A percentile compares a stretch with the other conserved stretches of the same genome.
phyloP scores from a whole-genome alignment of 805 yeast genomes.

The Zygotorulaspora sp. region DNA sequence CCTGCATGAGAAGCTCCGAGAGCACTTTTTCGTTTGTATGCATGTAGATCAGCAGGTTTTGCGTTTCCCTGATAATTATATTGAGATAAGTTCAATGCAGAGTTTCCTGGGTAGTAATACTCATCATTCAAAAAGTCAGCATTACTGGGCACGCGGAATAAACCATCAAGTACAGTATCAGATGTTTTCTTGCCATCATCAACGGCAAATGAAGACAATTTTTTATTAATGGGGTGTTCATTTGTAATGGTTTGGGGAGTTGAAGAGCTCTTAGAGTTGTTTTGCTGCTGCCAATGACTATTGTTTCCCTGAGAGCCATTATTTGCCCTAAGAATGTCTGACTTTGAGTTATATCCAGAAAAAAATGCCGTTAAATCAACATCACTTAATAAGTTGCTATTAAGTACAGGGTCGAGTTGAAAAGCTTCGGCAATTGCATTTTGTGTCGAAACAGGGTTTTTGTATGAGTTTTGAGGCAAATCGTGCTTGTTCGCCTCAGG shows the following conservation, averaged over 20 bases:
- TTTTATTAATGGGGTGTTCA: background rate
- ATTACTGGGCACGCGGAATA: slow-evolving; percentile 28
- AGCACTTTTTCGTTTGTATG: background rate
- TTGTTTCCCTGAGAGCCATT: background rate
- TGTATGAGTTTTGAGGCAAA: background rate
- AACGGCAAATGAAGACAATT: background rate
- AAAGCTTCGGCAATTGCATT: slow-evolving; percentile 30
- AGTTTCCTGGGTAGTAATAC: slow-evolving; percentile 16
- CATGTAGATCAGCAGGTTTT: background rate
- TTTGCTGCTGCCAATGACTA: background rate
- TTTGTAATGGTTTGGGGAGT: background rate
- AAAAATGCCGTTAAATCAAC: slow-evolving; percentile 23
- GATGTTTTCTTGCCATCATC: background rate
- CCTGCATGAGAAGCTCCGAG: slow-evolving; percentile 8
- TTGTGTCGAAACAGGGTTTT: slow-evolving; percentile 16
- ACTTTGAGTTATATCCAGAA: slow-evolving; percentile 6
- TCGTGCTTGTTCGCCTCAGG: background rate
- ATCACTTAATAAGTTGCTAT: slow-evolving; percentile 25
- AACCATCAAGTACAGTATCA: slow-evolving; percentile 16
- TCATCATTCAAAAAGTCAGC: slow-evolving; percentile 25
- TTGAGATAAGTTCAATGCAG: slow-evolving; percentile 16
- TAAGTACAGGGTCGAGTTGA: slow-evolving; percentile 33
- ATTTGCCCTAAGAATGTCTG: slow-evolving; percentile 1
- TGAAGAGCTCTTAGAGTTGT: background rate
- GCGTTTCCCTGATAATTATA: slow-evolving; percentile 2